These are phyloP conservation scores for Aspergillus latus DNA, from an alignment of 2,329 filamentous ascomycete genomes.

Conservation along the genomic window DNA sequence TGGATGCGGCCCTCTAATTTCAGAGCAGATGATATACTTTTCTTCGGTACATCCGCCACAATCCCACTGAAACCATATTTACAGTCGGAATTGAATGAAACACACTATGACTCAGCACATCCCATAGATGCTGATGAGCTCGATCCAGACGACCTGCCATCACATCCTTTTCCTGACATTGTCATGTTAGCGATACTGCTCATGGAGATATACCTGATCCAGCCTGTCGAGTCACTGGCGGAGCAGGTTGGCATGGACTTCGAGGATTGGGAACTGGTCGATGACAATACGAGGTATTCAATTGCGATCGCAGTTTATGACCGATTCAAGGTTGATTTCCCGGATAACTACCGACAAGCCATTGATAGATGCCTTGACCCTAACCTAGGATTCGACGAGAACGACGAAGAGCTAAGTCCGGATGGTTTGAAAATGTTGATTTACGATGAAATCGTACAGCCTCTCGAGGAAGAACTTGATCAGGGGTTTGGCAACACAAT, in stretches of 20 bases:
- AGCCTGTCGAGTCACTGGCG: conserved; percentile 3
- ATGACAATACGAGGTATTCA: conserved; percentile 3
- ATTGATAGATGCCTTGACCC: conserved; percentile 12
- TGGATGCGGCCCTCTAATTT: conserved; percentile 3
- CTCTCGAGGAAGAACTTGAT: conserved; percentile 11
- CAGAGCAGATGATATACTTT: conserved; percentile 5
- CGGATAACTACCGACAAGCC: conserved; percentile 9
- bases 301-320: conserved; percentile 7
- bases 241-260: not conserved
- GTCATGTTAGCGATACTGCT: conserved; percentile 11
- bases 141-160: conserved; percentile 12
- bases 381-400: conserved; percentile 5
- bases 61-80: conserved; percentile 10
- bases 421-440: conserved; percentile 1
- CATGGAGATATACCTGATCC: conserved; percentile 11
- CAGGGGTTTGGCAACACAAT: conserved; percentile 9
- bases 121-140: not conserved
- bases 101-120: not conserved
- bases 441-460: conserved; percentile 9
- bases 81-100: not conserved
- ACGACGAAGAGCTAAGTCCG: not conserved
- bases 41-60: not conserved
- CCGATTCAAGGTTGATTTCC: conserved; percentile 6
- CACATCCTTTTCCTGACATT: conserved; percentile 8
- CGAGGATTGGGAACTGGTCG: not conserved